Conservation (phyloP, 495 filamentous ascomycete species). For the Trichoderma erinaceum region DNA sequence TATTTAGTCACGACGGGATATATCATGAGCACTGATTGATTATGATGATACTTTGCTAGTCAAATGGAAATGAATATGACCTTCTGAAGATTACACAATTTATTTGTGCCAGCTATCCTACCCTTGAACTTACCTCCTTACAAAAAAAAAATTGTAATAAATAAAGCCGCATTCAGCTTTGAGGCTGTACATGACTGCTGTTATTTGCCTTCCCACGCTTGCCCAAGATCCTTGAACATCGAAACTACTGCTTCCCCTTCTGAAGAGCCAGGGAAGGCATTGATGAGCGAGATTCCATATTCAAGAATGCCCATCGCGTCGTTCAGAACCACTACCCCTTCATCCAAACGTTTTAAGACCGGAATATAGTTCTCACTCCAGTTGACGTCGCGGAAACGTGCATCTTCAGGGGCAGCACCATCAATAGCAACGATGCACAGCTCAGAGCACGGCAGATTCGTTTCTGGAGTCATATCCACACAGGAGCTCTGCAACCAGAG, state of each 20-base stretch:
- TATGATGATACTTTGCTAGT: too few species aligned
- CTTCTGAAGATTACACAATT: too few species aligned
- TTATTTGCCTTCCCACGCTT: background rate
- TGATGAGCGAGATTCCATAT: conserved; percentile 9
- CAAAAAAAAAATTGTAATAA: background rate
- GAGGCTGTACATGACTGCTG: background rate
- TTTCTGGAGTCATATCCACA: background rate
- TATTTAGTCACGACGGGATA: too few species aligned
- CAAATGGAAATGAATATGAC: too few species aligned
- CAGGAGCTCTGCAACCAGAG: background rate
- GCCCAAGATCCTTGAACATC: background rate
- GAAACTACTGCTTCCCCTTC: background rate
- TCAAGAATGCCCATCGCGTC: background rate
- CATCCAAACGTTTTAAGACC: background rate
- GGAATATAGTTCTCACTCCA: background rate
- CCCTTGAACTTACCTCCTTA: background rate
- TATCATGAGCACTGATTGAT: too few species aligned
- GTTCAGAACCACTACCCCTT: background rate
- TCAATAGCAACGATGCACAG: conserved; percentile 32
- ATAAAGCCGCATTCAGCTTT: background rate
- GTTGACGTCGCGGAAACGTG: conserved; percentile 20
- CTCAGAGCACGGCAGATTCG: background rate
- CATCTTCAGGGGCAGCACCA: conserved; percentile 33
- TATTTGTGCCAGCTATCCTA: too few species aligned
- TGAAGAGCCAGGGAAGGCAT: background rate